Percentiles rank a stretch among this genome's conserved stretches.
phyloP scores from a whole-genome alignment of 139 green algal species.

The Coelastrella sp. region DNA sequence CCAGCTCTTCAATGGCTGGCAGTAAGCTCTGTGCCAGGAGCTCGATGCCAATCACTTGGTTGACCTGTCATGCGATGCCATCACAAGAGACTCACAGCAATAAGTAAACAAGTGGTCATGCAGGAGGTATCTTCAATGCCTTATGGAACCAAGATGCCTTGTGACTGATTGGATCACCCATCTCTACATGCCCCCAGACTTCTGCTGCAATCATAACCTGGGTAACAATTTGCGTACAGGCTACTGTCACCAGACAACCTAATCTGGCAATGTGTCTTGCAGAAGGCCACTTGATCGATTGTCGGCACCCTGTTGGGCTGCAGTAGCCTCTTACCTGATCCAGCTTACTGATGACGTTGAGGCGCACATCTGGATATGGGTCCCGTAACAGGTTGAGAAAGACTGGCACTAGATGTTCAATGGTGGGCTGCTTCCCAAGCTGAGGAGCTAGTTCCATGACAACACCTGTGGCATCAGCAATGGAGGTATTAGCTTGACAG shows the following conservation, averaged over 20 bases:
- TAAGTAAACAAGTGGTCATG: too few species aligned
- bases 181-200: too few species aligned
- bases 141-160: too few species aligned
- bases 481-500: background rate
- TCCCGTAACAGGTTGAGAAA: constrained; percentile 97
- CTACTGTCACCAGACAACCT: too few species aligned
- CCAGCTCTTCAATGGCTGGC: constrained; percentile 96
- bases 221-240: too few species aligned
- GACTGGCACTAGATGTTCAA: constrained; percentile 94
- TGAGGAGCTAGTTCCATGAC: constrained; percentile 96
- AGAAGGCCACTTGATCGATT: too few species aligned
- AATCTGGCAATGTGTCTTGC: too few species aligned
- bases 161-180: too few species aligned
- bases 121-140: too few species aligned
- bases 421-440: constrained; percentile 84
- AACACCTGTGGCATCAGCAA: constrained; percentile 56
- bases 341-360: constrained; percentile 99
- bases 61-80: constrained; percentile 54
- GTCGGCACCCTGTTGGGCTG: too few species aligned
- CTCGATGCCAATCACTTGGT: constrained; percentile 95
- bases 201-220: too few species aligned
- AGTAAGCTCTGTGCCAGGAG: constrained; percentile 94
- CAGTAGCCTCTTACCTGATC: constrained; percentile 79
- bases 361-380: constrained; percentile 94
- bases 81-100: background rate